Evolutionary conservation across 805 yeast genomes (phyloP).

Genomic region (Pichia pseudocactophila): DNA sequence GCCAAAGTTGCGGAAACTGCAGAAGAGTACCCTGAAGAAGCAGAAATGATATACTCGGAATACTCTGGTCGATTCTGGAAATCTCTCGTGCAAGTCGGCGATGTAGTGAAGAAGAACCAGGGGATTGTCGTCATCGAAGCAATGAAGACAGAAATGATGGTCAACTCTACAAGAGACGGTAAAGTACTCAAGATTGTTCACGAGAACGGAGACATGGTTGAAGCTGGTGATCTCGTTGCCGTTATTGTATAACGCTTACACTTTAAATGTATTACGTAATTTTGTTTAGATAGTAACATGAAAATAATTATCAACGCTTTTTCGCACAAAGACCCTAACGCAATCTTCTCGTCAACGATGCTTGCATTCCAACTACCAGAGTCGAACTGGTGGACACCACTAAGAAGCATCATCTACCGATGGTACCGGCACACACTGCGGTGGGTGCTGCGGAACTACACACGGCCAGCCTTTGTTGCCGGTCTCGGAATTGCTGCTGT

Average conservation of each 20-base stretch:
- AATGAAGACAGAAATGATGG: slow-evolving; percentile 97
- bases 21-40: slow-evolving; percentile 64
- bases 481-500: not conserved
- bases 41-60: slow-evolving; percentile 83
- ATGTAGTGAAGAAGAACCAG: slow-evolving; percentile 61
- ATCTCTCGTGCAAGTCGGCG: slow-evolving; percentile 73
- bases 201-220: slow-evolving; percentile 90
- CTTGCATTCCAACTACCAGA: too few species aligned
- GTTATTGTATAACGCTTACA: slow-evolving; percentile 30
- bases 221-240: slow-evolving; percentile 91
- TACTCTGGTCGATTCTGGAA: slow-evolving; percentile 98
- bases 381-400: too few species aligned
- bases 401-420: too few species aligned
- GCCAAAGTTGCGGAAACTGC: slow-evolving; percentile 34
- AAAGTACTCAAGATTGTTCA: slow-evolving; percentile 67
- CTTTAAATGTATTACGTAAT: too few species aligned
- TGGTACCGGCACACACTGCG: too few species aligned
- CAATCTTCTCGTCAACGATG: too few species aligned
- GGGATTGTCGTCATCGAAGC: slow-evolving; percentile 89
- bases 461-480: not conserved
- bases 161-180: slow-evolving; percentile 61
- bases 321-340: too few species aligned
- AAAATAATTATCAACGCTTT: too few species aligned
- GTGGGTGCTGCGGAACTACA: too few species aligned
- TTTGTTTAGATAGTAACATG: too few species aligned